Conservation (phyloP, 164 flowering plant genomes). For the Aristolochia contorta region DNA sequence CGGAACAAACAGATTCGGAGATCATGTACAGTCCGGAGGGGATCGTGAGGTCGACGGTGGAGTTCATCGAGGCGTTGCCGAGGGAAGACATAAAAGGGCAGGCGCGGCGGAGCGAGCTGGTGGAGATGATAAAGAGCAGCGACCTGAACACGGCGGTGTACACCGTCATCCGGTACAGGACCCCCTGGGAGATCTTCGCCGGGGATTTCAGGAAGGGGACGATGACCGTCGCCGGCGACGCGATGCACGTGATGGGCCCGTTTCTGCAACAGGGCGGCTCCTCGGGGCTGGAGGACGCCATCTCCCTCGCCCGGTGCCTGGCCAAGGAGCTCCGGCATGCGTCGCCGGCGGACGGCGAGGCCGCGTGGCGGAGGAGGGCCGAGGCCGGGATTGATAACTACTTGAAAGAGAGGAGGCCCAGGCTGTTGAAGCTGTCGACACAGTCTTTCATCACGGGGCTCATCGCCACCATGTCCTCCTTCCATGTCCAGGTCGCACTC, state of each 20-base stretch:
- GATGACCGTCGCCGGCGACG: conserved; percentile 28
- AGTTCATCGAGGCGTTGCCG: background rate
- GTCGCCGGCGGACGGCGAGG: background rate
- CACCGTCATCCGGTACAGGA: conserved; percentile 12
- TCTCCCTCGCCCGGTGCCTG: conserved; percentile 27
- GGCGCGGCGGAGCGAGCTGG: conserved; percentile 5
- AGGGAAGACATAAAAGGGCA: background rate
- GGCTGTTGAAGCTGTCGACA: conserved; percentile 17
- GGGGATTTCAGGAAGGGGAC: conserved; percentile 12
- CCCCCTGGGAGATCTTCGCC: conserved; percentile 20
- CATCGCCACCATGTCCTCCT: conserved; percentile 3
- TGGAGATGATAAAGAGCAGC: conserved; percentile 1
- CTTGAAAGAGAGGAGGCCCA: conserved; percentile 19
- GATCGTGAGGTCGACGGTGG: background rate
- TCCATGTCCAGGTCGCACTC: conserved; percentile 5
- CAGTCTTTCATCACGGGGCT: conserved; percentile 18
- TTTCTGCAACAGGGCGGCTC: conserved; percentile 29
- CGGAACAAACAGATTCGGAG: background rate
- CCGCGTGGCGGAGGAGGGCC: background rate
- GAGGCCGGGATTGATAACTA: conserved; percentile 19
- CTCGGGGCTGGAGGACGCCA: conserved; percentile 24
- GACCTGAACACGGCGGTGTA: conserved; percentile 11
- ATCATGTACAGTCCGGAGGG: background rate
- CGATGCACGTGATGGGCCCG: conserved; percentile 36
- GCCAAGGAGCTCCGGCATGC: conserved; percentile 3